Conservation (phyloP, 169 alveolate genomes). For the Perkinsus marinus region DNA sequence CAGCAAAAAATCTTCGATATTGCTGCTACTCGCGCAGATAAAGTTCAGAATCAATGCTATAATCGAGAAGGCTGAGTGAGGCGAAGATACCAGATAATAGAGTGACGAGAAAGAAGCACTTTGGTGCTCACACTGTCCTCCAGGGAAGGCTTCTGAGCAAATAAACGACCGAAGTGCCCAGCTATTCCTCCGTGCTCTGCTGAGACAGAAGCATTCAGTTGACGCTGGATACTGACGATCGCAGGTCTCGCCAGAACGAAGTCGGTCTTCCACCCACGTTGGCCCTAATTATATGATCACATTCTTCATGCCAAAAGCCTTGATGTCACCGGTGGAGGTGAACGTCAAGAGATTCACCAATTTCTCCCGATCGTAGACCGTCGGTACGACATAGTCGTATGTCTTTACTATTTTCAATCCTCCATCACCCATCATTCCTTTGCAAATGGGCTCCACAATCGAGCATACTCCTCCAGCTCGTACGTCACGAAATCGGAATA, state of each 20-base stretch:
- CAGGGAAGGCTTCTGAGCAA: neutral
- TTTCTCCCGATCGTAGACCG: neutral
- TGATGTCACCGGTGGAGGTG: neutral
- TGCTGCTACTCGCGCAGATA: too few relatives aligned
- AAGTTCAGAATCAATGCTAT: too few relatives aligned
- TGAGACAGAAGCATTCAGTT: neutral
- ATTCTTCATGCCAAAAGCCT: neutral
- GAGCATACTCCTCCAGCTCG: too few relatives aligned
- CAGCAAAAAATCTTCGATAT: too few relatives aligned
- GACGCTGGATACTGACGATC: neutral
- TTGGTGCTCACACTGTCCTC: too few relatives aligned
- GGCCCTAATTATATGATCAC: neutral
- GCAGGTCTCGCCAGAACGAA: neutral
- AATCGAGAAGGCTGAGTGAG: too few relatives aligned
- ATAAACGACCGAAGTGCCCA: neutral
- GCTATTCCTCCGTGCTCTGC: neutral
- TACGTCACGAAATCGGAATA: too few relatives aligned
- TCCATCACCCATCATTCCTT: too few relatives aligned
- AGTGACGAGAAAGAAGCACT: too few relatives aligned
- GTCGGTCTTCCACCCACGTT: neutral
- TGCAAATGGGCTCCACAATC: too few relatives aligned
- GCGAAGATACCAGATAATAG: too few relatives aligned
- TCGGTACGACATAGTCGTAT: neutral
- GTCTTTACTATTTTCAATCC: too few relatives aligned
- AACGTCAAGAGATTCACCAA: neutral